Base-by-base conservation (phyloP, 345 rosid species). In the Hevea brasiliensis region DNA sequence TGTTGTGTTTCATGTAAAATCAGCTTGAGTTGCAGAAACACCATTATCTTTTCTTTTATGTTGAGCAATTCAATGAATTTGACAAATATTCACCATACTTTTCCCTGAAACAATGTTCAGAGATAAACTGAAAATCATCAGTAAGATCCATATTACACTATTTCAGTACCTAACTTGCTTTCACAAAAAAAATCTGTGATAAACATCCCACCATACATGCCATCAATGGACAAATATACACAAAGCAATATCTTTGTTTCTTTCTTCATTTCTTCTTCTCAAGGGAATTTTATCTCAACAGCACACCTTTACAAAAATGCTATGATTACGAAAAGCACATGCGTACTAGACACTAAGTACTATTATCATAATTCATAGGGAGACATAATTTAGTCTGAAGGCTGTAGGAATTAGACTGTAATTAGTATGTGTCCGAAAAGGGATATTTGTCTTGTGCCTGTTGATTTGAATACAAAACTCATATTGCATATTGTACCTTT, bases 401-500 rank as follows among this genome's bases (percentile, higher is more conserved):
- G 35, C 23, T 27, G 29, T 44, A 9, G 29, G 18, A 10, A 71
- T 44, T 37, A 37, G 12, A 24, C 15, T 8, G 15, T 17, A 32
- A 45, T 29, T n/a, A 48, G 4, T 42, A 72, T 11, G 69, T 24
- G 40, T 40, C 56, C 5, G 8, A 40, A 69, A 40, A 23, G 24
- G 21, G 8, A 57, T 14, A 59, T 29, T 12, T 26, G 21, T 26
- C 47, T 20, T 20, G 2, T 26, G 35, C 5, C 23, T n/a, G 44
- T 29, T 32, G 14, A 20, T 60, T 60, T 32, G 18, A 12, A 45
- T 29, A 23, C 12, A 41, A 7, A 64, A 55, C 54, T 26, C 47
- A 24, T 17, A 42, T 55, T 41, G 44, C 23, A 45, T 58, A 47
- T 20, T 15, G 45, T 80, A 95, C 99, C 98, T 77, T 81, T 80